phyloP scores from a whole-genome alignment of 495 filamentous ascomycete genomes.

The Talaromyces proteolyticus region DNA sequence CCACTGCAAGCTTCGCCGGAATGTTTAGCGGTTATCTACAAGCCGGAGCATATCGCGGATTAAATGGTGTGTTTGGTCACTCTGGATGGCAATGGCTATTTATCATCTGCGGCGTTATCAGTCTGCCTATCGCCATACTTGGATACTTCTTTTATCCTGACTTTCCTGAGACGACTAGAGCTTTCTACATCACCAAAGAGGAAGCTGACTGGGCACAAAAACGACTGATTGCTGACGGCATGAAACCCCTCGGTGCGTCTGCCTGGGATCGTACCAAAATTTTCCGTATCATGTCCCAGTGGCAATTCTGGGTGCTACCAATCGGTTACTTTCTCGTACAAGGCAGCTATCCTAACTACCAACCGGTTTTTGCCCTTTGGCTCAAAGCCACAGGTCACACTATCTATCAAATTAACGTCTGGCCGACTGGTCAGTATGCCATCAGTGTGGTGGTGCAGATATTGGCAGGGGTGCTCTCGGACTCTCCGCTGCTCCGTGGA shows the following conservation, averaged over 20 bases:
- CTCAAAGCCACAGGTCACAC: conserved; percentile 13
- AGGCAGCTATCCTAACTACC: conserved; percentile 1
- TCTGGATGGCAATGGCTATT: conserved; percentile 38
- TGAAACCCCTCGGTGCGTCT: conserved; percentile 1
- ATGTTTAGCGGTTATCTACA: conserved; percentile 48
- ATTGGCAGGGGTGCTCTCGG: conserved; percentile 13
- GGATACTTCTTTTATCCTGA: conserved; percentile 20
- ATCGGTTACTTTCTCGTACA: conserved; percentile 4
- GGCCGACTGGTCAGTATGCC: conserved; percentile 15
- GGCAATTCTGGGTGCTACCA: conserved; percentile 4
- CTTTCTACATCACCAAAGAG: no score
- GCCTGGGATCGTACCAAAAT: conserved; percentile 7
- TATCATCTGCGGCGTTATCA: conserved; percentile 43
- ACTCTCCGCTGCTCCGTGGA: conserved; percentile 10
- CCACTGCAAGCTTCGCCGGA: conserved; percentile 15
- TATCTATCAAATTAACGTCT: conserved; percentile 14
- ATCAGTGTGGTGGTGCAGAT: conserved; percentile 12
- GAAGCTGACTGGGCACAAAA: not conserved
- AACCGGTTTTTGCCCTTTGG: conserved; percentile 11
- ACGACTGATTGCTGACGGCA: conserved; percentile 1
- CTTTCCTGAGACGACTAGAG: no score
- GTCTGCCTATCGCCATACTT: conserved; percentile 29
- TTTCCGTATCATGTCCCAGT: conserved; percentile 4
- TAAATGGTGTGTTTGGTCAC: conserved; percentile 31
- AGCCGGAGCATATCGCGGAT: conserved; percentile 35